Conservation (phyloP, 352 stramenopile genomes). For the Phytophthora aleatoria region DNA sequence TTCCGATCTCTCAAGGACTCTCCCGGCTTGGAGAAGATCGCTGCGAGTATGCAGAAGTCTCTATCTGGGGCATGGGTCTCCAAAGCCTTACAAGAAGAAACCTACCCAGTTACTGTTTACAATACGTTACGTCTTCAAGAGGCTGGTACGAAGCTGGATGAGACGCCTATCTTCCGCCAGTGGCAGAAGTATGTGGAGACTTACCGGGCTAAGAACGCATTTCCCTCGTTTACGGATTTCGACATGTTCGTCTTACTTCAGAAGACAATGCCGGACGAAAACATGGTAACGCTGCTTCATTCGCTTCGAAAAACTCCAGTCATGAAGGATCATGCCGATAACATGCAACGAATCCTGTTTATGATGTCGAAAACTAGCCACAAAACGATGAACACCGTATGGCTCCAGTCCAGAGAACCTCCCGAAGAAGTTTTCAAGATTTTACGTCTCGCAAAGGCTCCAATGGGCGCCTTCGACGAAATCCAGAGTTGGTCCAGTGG, state of each 20-base stretch:
- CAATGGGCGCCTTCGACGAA: background rate
- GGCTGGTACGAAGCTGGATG: background rate
- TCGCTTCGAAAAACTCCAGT: background rate
- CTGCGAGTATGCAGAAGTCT: background rate
- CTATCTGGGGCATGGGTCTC: background rate
- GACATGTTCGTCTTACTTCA: background rate
- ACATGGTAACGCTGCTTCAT: slow-evolving; percentile 5
- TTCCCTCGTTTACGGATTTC: background rate
- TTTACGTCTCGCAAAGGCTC: background rate
- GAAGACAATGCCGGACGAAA: background rate
- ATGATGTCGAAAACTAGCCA: background rate
- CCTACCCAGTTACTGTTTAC: background rate
- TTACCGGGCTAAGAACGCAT: background rate
- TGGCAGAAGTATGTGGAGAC: slow-evolving; percentile 1
- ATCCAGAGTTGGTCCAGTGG: background rate
- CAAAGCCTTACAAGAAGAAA: background rate
- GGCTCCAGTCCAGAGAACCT: background rate
- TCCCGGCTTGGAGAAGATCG: background rate
- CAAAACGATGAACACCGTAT: background rate
- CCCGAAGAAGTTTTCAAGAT: slow-evolving; percentile 6
- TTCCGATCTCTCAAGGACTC: background rate
- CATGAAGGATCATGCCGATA: slow-evolving; percentile 2
- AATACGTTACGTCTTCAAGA: background rate
- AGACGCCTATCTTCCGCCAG: background rate
- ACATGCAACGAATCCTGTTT: slow-evolving; percentile 4